Percentiles rank a stretch among this genome's conserved stretches.
Evolutionary conservation across 75 land plant genomes (phyloP).

Genomic region (Chamaecyparis obtusa): DNA sequence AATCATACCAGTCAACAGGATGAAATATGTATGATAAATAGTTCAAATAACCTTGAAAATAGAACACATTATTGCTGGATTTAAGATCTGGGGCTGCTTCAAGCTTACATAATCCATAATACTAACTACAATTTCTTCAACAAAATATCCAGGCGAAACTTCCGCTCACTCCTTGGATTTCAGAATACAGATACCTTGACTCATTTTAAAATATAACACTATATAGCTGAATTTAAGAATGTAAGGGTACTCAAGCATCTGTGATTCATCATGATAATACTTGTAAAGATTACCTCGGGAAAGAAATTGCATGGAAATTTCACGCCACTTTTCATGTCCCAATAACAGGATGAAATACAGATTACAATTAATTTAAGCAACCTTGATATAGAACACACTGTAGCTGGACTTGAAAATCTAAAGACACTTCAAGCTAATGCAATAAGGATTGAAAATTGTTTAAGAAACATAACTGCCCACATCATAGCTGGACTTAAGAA

Average conservation of each 20-base stretch:
- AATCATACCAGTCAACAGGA: background rate
- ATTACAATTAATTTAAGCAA: background rate
- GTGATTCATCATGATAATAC: background rate
- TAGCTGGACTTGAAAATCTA: background rate
- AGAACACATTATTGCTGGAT: background rate
- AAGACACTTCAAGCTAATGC: background rate
- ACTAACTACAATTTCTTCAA: background rate
- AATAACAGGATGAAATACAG: background rate
- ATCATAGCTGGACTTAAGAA: background rate
- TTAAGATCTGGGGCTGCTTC: background rate
- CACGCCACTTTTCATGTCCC: background rate
- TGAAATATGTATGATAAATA: background rate
- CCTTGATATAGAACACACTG: background rate
- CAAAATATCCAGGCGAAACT: no score
- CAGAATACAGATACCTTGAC: background rate
- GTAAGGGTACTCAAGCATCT: background rate
- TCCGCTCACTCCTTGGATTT: background rate
- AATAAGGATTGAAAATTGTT: background rate
- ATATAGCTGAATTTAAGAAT: background rate
- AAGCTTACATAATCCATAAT: no score
- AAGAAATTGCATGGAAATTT: no score
- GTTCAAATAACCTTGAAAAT: background rate
- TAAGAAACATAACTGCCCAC: background rate
- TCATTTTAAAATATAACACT: background rate
- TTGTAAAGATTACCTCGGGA: no score